Conservation (phyloP, 2,329 filamentous ascomycete genomes). For the Didymella glomerata region DNA sequence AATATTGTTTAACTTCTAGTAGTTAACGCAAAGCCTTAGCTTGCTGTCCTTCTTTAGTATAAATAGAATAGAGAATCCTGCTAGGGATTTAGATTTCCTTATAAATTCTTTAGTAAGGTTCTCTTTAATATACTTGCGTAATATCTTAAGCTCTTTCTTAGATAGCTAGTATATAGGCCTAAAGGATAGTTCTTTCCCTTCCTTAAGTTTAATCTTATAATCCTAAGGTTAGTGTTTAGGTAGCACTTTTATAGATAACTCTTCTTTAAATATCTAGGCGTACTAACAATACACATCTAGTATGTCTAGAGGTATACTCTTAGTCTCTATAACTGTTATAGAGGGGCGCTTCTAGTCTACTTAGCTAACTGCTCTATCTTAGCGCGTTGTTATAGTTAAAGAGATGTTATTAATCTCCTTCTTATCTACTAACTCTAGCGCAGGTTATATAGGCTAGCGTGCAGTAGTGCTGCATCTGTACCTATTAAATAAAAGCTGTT, state of each 20-base stretch:
- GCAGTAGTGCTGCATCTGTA: not conserved
- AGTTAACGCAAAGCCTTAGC: not conserved
- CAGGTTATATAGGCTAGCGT: too few relatives aligned
- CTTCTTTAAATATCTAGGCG: not conserved
- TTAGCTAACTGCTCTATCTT: not conserved
- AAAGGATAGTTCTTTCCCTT: not conserved
- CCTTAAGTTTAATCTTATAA: conserved; percentile 2
- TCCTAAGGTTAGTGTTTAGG: not conserved
- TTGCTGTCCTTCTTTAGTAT: not conserved
- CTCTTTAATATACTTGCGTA: too few relatives aligned
- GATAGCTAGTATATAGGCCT: not conserved
- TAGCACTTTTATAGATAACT: not conserved
- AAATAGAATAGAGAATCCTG: not conserved
- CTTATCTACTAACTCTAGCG: not conserved
- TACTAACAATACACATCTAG: not conserved
- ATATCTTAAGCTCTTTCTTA: not conserved
- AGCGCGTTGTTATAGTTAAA: not conserved
- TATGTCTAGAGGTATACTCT: too few relatives aligned
- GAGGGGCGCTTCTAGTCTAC: too few relatives aligned
- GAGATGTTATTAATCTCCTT: not conserved
- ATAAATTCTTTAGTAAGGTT: not conserved
- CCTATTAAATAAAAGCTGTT: not conserved
- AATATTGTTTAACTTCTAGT: not conserved
- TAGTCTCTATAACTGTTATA: too few relatives aligned
- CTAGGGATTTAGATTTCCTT: not conserved